A percentile compares a stretch with the other conserved stretches of the same genome.
phyloP scores from a whole-genome alignment of 2,329 filamentous ascomycete species.

The Pseudovirgaria hyperparasitica region DNA sequence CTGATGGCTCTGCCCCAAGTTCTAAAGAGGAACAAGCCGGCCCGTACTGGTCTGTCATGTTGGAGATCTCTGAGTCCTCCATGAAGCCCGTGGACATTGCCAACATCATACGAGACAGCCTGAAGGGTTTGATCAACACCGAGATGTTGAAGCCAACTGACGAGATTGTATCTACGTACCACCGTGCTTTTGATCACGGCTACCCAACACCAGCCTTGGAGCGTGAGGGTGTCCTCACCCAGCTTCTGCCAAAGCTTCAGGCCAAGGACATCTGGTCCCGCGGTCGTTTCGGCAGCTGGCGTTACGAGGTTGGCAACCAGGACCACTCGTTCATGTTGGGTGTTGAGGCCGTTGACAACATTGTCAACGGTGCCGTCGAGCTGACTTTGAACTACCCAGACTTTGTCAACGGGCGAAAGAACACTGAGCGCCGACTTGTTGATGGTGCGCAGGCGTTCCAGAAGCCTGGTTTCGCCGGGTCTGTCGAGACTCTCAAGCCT shows the following conservation, averaged over 20 bases:
- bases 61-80: constrained; percentile 90
- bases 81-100: constrained; percentile 87
- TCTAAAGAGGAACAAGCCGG: constrained; percentile 66
- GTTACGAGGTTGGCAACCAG: constrained; percentile 95
- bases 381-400: constrained; percentile 93
- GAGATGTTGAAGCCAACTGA: constrained; percentile 85
- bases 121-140: constrained; percentile 95
- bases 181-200: constrained; percentile 94
- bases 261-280: constrained; percentile 86
- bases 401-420: constrained; percentile 73
- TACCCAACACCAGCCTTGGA: constrained; percentile 93
- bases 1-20: constrained; percentile 68
- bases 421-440: constrained; percentile 49
- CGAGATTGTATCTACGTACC: constrained; percentile 96
- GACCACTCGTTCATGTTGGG: constrained; percentile 97
- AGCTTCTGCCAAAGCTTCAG: constrained; percentile 87
- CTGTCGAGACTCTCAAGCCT: too few species aligned
- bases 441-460: constrained; percentile 47
- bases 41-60: constrained; percentile 99
- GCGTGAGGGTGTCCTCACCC: constrained; percentile 84
- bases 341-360: constrained; percentile 83
- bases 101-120: constrained; percentile 78
- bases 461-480: too few species aligned
- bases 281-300: constrained; percentile 95
- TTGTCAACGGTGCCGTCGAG: constrained; percentile 80